Evolutionary conservation across 352 stramenopile genomes (phyloP).

Genomic region (Thraustotheca clavata): DNA sequence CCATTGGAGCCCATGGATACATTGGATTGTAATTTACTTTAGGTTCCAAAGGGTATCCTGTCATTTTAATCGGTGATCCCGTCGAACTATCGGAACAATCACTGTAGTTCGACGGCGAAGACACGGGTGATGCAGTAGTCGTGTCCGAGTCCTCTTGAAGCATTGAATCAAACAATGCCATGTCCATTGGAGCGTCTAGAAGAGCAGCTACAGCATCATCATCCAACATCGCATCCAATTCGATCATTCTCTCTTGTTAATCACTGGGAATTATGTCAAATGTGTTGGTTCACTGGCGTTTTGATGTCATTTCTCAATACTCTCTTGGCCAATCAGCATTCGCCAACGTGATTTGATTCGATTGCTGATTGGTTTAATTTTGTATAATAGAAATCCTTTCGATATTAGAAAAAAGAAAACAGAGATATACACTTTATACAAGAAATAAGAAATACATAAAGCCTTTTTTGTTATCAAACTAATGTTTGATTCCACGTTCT

Average conservation of each 20-base stretch:
- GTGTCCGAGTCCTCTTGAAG: not conserved
- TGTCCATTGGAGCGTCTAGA: not conserved
- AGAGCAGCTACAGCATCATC: slow-evolving; percentile 7
- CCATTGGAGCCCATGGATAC: slow-evolving; percentile 13
- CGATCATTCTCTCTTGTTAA: too few species aligned
- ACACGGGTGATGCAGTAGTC: not conserved
- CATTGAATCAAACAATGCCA: slow-evolving; percentile 4
- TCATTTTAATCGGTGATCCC: not conserved
- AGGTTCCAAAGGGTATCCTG: not conserved
- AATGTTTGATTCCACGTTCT: too few species aligned
- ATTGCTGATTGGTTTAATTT: too few species aligned
- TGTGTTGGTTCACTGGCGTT: not conserved
- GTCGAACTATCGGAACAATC: slow-evolving; percentile 11
- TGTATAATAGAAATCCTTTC: too few species aligned
- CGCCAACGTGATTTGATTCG: slow-evolving; percentile 19
- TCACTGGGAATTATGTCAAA: slow-evolving; percentile 1
- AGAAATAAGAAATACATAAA: too few species aligned
- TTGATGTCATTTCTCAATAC: not conserved
- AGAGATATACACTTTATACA: too few species aligned
- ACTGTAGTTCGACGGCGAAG: slow-evolving; percentile 17
- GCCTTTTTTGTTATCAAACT: too few species aligned
- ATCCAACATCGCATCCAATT: slow-evolving; percentile 6
- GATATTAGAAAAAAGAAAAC: too few species aligned
- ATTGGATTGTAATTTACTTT: not conserved
- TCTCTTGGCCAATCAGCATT: slow-evolving; percentile 3